Evolutionary conservation across 768 basidiomycete species (phyloP).

Genomic region (Holtermanniella nyarrowii): DNA sequence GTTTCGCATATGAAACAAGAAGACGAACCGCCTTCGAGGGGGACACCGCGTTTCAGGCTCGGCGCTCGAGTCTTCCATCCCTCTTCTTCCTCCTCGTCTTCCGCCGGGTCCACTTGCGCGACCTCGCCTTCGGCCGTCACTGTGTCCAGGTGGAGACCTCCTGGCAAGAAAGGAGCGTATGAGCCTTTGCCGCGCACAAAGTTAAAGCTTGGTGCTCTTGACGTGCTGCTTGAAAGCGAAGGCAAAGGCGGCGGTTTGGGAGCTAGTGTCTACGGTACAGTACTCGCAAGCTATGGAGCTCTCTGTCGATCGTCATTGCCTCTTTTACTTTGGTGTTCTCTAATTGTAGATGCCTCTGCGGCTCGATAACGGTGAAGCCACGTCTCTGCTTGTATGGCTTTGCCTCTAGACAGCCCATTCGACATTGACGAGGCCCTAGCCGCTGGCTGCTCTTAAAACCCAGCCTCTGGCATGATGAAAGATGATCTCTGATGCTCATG

Average conservation of each 20-base stretch:
- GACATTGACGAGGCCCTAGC: too few relatives aligned
- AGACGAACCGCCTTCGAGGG: conserved; percentile 45
- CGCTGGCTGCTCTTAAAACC: too few relatives aligned
- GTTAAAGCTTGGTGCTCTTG: conserved; percentile 60
- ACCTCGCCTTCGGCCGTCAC: conserved; percentile 1
- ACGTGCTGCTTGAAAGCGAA: conserved; percentile 73
- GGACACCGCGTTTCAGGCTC: conserved; percentile 69
- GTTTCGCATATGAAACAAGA: too few relatives aligned
- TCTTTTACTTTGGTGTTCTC: too few relatives aligned
- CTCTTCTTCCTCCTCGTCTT: conserved; percentile 35
- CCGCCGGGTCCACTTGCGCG: conserved; percentile 25
- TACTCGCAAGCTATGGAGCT: too few relatives aligned
- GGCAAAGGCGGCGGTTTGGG: conserved; percentile 41
- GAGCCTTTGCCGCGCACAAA: conserved; percentile 93
- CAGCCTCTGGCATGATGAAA: too few relatives aligned
- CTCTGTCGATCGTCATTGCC: too few relatives aligned
- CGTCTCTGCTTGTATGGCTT: too few relatives aligned
- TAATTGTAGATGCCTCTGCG: too few relatives aligned
- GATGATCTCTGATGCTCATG: too few relatives aligned
- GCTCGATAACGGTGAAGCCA: too few relatives aligned
- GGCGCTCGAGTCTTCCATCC: conserved; percentile 60
- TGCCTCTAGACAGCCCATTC: too few relatives aligned
- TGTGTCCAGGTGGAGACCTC: conserved; percentile 65
- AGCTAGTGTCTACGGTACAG: conserved; percentile 9
- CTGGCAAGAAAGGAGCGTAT: conserved; percentile 87